Evolutionary conservation across 805 yeast genomes (phyloP).

Genomic region (Cyberlindnera lachancei): DNA sequence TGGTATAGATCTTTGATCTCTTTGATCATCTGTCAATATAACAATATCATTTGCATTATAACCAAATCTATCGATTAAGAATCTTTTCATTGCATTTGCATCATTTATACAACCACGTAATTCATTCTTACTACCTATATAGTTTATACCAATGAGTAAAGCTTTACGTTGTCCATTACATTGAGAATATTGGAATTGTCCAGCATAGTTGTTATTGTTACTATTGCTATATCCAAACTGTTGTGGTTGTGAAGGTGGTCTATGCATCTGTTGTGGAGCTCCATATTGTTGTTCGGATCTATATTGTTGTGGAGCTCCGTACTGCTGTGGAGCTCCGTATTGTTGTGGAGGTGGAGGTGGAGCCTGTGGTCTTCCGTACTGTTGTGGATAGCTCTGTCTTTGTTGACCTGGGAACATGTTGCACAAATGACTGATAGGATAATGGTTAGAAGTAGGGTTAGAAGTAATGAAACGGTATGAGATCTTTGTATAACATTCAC

Average conservation of each 20-base stretch:
- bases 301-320: slow-evolving; percentile 7
- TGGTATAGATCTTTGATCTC: slow-evolving; percentile 35
- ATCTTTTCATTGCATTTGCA: slow-evolving; percentile 38
- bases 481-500: neutral
- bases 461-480: too few species aligned
- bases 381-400: slow-evolving; percentile 3
- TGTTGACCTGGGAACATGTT: slow-evolving; percentile 16
- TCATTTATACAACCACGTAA: slow-evolving; percentile 69
- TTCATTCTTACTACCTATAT: slow-evolving; percentile 46
- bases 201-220: slow-evolving; percentile 12
- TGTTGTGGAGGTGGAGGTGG: neutral
- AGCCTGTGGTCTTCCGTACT: neutral
- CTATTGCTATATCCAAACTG: too few species aligned
- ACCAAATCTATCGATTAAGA: slow-evolving; percentile 23
- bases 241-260: slow-evolving; percentile 17
- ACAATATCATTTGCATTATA: slow-evolving; percentile 32
- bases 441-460: too few species aligned
- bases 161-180: slow-evolving; percentile 63
- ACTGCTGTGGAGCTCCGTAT: slow-evolving; percentile 3
- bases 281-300: slow-evolving; percentile 4
- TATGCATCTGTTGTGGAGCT: slow-evolving; percentile 11
- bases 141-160: slow-evolving; percentile 60
- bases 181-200: slow-evolving; percentile 39
- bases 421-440: too few species aligned
- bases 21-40: slow-evolving; percentile 41